phyloP scores from a whole-genome alignment of 345 rosid species.

The Lagerstroemia speciosa region DNA sequence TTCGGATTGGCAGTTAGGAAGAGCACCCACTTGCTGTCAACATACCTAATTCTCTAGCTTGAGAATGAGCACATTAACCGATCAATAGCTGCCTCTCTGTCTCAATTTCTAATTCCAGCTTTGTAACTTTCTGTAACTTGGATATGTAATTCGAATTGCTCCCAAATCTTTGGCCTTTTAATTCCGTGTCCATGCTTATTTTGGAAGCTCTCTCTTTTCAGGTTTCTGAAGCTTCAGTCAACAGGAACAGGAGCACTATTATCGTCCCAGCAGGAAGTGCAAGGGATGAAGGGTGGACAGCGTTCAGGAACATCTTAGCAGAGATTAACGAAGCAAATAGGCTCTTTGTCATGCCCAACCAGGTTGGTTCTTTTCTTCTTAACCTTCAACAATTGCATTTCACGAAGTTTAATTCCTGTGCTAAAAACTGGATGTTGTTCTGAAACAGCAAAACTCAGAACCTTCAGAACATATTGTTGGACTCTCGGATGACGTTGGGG shows the following conservation, averaged over 20 bases:
- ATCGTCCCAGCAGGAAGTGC: slow-evolving; percentile 89
- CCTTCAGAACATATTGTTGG: slow-evolving; percentile 67
- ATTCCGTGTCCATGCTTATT: neutral
- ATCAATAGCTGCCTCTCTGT: no score
- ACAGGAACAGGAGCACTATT: slow-evolving; percentile 91
- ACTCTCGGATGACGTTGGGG: slow-evolving; percentile 97
- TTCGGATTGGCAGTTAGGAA: neutral
- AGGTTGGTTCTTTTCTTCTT: slow-evolving; percentile 30
- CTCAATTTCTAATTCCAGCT: neutral
- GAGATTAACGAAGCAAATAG: slow-evolving; percentile 82
- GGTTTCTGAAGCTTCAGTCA: slow-evolving; percentile 97
- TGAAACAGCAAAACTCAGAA: slow-evolving; percentile 62
- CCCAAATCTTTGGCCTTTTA: neutral
- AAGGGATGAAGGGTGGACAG: slow-evolving; percentile 94
- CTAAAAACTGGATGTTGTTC: neutral
- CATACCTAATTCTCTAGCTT: no score
- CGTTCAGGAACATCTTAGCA: slow-evolving; percentile 85
- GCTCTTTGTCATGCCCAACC: slow-evolving; percentile 58
- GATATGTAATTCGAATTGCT: neutral
- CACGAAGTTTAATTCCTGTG: neutral
- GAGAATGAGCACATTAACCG: no score
- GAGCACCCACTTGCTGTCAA: neutral
- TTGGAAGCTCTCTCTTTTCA: slow-evolving; percentile 9
- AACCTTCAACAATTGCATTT: neutral
- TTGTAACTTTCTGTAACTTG: no score